Evolutionary conservation across 2,329 filamentous ascomycete genomes (phyloP).

Genomic region (Ilyonectria sp.): DNA sequence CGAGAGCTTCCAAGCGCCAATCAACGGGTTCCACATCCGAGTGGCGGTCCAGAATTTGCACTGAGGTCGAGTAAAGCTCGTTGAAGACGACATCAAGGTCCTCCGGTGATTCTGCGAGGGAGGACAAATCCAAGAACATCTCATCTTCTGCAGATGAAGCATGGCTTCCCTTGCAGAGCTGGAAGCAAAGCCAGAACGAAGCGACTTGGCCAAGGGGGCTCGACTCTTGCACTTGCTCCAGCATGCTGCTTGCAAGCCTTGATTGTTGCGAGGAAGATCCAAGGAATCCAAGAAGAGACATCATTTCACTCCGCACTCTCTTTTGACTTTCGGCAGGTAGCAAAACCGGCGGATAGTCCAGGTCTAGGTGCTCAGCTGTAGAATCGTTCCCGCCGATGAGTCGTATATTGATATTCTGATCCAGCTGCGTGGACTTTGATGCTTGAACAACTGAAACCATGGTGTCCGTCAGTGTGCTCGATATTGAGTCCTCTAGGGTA

Average conservation of each 20-base stretch:
- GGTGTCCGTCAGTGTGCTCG: conserved; percentile 81
- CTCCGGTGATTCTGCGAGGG: conserved; percentile 54
- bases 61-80: conserved; percentile 79
- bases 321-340: conserved; percentile 77
- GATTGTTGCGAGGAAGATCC: conserved; percentile 72
- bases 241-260: conserved; percentile 74
- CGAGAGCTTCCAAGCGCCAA: conserved; percentile 83
- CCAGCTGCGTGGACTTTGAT: conserved; percentile 35
- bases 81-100: conserved; percentile 66
- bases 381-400: conserved; percentile 44
- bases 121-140: conserved; percentile 74
- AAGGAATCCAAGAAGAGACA: conserved; percentile 69
- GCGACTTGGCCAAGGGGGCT: conserved; percentile 74
- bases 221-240: conserved; percentile 73
- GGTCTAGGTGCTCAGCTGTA: conserved; percentile 27
- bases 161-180: conserved; percentile 75
- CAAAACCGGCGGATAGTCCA: conserved; percentile 72
- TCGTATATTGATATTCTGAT: conserved; percentile 45
- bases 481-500: conserved; percentile 77
- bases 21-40: conserved; percentile 67
- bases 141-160: conserved; percentile 70
- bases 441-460: conserved; percentile 62
- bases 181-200: conserved; percentile 85
- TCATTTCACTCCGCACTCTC: conserved; percentile 70
- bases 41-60: conserved; percentile 72